Evolutionary conservation across 2,329 filamentous ascomycete genomes (phyloP), one percentile per base, ranked within the genome.

Genomic region (Teratosphaeria gauchensis): DNA sequence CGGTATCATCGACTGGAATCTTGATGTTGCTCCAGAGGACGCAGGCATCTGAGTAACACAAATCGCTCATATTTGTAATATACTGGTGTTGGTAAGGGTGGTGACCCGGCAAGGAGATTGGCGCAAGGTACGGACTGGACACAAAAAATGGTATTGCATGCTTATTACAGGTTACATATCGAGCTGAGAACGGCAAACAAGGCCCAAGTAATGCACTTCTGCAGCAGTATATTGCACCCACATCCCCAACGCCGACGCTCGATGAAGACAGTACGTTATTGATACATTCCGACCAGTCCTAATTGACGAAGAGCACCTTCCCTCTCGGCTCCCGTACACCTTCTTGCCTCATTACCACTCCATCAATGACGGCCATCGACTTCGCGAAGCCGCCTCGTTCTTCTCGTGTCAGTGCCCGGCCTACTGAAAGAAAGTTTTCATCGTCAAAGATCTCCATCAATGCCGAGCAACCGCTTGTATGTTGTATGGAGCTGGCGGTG

Each of bases 1-100:
- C 2, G 87, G 84, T 1, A 83, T 85, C 68, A 91, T 99, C 67
- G 87, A 97, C 72, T 99, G 94, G 65, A 85, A 87, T 69, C 69
- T 87, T 12, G 52, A 53, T 32, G 12, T 53, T 19, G 28, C 52
- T 6, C 52, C 52, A 31, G 52, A 53, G 32, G 52, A 53, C 24
- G 52, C 24, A 1, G 52, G 52, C 6, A 21, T 53, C 11, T 53
- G 19, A 53, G 32, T 21, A 6, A 14, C n/a, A 21, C 9, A 21
- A 4, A 48, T 21, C n/a, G 19, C 2, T 48, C 35, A 11, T 9
- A 24, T n/a, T 21, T 48, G 42, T 19, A 21, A 48, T 48, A 48
- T 24, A 48, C 8, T 21, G 42, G 42, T n/a, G n/a, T 48, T 21
- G 42, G 42, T 5, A 11, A 21, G n/a, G n/a, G 2, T 24, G n/a